Conservation (phyloP, 331 rosid genomes). For the Rosa hybrid region DNA sequence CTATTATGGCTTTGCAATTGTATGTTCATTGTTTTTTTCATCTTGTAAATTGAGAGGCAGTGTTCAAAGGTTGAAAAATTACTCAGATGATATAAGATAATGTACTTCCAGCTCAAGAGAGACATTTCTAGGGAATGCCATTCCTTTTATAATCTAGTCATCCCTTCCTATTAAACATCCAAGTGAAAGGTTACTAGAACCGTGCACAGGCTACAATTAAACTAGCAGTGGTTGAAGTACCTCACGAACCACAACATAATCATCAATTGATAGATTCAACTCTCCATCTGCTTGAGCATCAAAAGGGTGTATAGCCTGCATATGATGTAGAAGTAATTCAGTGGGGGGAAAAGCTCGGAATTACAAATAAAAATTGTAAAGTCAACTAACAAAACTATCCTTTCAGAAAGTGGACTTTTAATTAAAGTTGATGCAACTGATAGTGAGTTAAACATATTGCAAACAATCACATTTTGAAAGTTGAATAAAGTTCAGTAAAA, state of each 20-base stretch:
- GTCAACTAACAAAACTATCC: background rate
- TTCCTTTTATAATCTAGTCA: background rate
- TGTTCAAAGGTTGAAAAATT: background rate
- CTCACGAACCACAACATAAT: conserved; percentile 79
- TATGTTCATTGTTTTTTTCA: background rate
- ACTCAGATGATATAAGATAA: background rate
- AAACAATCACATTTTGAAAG: background rate
- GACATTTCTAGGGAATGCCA: background rate
- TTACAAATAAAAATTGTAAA: background rate
- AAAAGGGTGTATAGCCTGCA: conserved; percentile 81
- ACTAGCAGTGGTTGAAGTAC: conserved; percentile 38
- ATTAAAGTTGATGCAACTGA: background rate
- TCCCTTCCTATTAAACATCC: background rate
- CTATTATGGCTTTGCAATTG: background rate
- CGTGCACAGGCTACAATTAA: background rate
- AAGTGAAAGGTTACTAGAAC: background rate
- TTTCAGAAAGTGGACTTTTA: background rate
- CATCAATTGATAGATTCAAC: conserved; percentile 71
- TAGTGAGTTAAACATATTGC: background rate
- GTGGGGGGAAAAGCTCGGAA: background rate
- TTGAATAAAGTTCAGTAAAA: background rate
- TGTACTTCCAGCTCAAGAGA: background rate
- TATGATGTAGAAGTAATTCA: conserved; percentile 12
- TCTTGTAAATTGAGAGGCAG: background rate
- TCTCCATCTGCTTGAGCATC: conserved; percentile 93